Evolutionary conservation across 805 yeast genomes (phyloP).

Genomic region (Tetrapisispora phaffii): DNA sequence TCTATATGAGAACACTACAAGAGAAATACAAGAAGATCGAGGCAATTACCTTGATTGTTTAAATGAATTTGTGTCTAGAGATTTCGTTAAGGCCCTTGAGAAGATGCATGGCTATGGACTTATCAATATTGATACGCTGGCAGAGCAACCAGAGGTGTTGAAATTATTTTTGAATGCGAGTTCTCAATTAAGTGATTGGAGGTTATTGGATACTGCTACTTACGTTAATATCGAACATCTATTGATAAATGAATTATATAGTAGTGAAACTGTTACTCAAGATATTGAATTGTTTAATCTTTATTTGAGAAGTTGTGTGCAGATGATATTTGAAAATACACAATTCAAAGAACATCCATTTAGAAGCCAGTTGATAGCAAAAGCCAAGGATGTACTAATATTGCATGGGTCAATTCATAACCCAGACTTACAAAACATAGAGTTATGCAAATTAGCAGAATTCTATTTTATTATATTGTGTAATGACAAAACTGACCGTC

Average conservation of each 20-base stretch:
- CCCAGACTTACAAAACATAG: background rate
- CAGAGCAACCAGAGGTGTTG: background rate
- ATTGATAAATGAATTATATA: background rate
- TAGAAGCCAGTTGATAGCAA: background rate
- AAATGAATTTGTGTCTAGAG: slow-evolving; percentile 15
- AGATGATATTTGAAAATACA: background rate
- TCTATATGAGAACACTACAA: slow-evolving; percentile 3
- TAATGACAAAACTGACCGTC: background rate
- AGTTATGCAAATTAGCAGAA: slow-evolving; percentile 1
- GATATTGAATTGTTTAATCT: background rate
- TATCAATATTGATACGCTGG: slow-evolving; percentile 4
- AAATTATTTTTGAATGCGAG: background rate
- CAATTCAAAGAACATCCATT: background rate
- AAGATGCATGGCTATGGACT: slow-evolving; percentile 12
- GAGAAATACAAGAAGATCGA: background rate
- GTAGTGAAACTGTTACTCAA: background rate
- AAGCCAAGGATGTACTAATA: background rate
- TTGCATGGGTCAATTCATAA: too few relatives aligned
- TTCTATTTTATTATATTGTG: background rate
- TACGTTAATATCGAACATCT: background rate
- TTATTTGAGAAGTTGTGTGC: background rate
- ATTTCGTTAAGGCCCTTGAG: slow-evolving; percentile 15
- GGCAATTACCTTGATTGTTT: slow-evolving; percentile 13
- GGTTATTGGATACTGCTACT: background rate
- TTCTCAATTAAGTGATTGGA: background rate